Base-by-base conservation (phyloP, 768 basidiomycete genomes). In the Lactarius evosmus region DNA sequence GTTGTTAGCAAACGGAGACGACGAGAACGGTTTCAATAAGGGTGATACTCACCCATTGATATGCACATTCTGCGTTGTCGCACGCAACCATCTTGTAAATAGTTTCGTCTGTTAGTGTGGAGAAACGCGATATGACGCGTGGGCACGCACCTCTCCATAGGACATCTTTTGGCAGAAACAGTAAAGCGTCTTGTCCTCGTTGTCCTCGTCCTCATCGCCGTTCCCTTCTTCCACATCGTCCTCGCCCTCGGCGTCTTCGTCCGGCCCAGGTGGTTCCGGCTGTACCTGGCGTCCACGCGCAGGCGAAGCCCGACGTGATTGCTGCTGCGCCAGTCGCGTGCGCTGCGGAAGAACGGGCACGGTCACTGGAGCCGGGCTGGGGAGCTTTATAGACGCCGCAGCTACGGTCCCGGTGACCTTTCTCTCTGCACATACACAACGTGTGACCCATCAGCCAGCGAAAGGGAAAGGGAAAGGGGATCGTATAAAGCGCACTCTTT, bases 131-230 rank as follows among this genome's bases (percentile, higher is more conserved):
- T 62, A 60, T 17, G 17, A 12, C 7, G 41, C n/a, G 19, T 40
- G n/a, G 14, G 56, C 4, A 72, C 75, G 60, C 60, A 79, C 78
- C 74, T 84, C 85, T 55, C 86, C 86, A 68, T 84, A 86, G 55
- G 82, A 84, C 67, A 81, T 78, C 70, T 84, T 82, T 68, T 81
- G 82, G 72, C 86, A 87, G 74, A 80, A 80, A 73, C 86, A 87
- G 65, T 87, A 87, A 5, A 85, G 67, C 58, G 78, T 77, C 70
- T 85, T 80, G 72, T 87, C 83, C 68, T 83, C 84, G 1, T 75
- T 80, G 56, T 80, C 82, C n/a, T 80, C 83, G 17, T 75, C 78
- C 46, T 76, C 82, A 32, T 79, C 79, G 1, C 74, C 78, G n/a
- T 77, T 79, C 1, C 66, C 76, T 9, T 75, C 74, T 29, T 73